Base-by-base conservation (phyloP, 176 grass and related monocot genomes). In the Stipa capillata region DNA sequence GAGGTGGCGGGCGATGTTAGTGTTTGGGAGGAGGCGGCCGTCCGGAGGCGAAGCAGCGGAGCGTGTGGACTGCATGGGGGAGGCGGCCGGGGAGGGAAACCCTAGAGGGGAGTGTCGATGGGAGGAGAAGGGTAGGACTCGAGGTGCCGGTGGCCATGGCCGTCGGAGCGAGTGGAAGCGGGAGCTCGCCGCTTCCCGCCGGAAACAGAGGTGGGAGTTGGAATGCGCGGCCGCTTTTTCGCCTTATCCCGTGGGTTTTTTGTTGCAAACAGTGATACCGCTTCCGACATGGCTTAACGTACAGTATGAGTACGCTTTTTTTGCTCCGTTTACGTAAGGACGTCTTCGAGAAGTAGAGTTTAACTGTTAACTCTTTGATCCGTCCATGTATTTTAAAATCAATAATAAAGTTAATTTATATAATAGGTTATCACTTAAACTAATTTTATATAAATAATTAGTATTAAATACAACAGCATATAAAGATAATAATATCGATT, bases 201-300 rank as follows among this genome's bases (percentile, higher is more conserved):
- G 65, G 78, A 69, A 17, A 69, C 18, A 40, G 56, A 14, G 55
- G 50, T 70, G 57, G 57, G 32, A 45, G 37, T 28, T 27, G 73
- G 21, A 76, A 60, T 24, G 25, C 73, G 37, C 69, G 54, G 47
- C 29, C 8, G 51, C 51, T 18, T 54, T n/a, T n/a, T 24, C 8
- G 20, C 76, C 83, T 73, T 85, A 85, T 75, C 72, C 35, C 39
- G n/a, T n/a, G n/a, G n/a, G n/a, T n/a, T n/a, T n/a, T n/a, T n/a
- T n/a, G n/a, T n/a, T n/a, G n/a, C n/a, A n/a, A 16, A 2, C 2
- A 7, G 0, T 0, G 1, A 43, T 59, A 2, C 15, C 36, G 53
- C 25, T 76, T 29, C 24, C 1, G 7, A 0, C 8, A 0, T 0
- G 37, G 16, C 16, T 6, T 60, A 2, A 76, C 54, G 54, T 8